Evolutionary conservation across 2,329 filamentous ascomycete genomes (phyloP), one percentile per base, ranked within the genome.

Genomic region (Colletotrichum tabaci): DNA sequence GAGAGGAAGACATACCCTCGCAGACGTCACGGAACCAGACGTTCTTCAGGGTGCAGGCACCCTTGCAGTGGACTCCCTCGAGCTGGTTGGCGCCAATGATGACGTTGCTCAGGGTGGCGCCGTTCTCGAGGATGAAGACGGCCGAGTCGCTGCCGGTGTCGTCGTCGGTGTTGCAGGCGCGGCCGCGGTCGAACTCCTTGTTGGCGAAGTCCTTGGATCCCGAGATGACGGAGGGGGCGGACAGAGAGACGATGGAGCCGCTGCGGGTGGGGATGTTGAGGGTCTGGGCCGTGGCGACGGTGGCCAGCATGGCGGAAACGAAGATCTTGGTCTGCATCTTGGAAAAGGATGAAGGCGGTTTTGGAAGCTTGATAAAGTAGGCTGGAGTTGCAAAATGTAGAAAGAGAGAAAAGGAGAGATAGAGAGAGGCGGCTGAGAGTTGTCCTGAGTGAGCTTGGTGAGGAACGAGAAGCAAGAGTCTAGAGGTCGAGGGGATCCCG

Each of bases 71-170:
- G 42, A 88, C 83, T 64, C 83, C 86, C 77, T 87, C 87, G 46
- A 83, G 81, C 72, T 87, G 81, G 69, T 85, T 82, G n/a, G 81
- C 81, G 26, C 87, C 86, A 63, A 88, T 88, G 76, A 88, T 87
- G 76, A 86, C 86, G 75, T 88, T 88, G 74, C 82, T 84, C 38
- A 88, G 79, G 35, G 82, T 86, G 40, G 83, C 87, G 40, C 87
- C 87, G 61, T 83, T 80, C 77, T 84, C 81, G 63, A 89, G 80
- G 72, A 86, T 81, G 82, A 89, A 89, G 77, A 89, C 86, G 56
- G 87, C 84, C 62, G 74, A 75, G 4, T 74, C 75, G 26, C 69
- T 73, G 63, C 73, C 73, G 2, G 71, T 75, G 63, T 75, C 74
- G 40, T 52, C 74, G 13, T 75, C 74, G 15, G 64, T 74, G 60